Percentiles rank a stretch among this genome's conserved stretches.
These are phyloP conservation scores for Leccinum boreale DNA, from an alignment of 768 basidiomycete species.

Conservation along the genomic window DNA sequence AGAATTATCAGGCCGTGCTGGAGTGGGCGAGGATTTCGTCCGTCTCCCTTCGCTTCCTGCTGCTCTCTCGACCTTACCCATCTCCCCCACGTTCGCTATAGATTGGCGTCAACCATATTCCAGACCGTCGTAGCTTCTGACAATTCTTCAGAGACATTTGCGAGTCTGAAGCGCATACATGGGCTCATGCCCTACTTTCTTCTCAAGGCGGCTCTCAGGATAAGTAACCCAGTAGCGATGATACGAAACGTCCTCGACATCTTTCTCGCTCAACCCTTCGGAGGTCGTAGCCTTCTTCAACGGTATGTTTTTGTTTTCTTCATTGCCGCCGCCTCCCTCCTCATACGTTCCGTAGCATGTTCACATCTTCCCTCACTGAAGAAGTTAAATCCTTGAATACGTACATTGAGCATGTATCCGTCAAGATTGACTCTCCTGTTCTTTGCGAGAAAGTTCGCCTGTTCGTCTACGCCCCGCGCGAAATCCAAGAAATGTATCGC, in stretches of 20 bases:
- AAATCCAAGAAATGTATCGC: conserved; percentile 82
- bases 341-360: conserved; percentile 64
- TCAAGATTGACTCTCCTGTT: conserved; percentile 84
- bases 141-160: conserved; percentile 84
- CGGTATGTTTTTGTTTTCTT: conserved; percentile 43
- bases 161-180: conserved; percentile 87
- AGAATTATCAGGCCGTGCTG: conserved; percentile 82
- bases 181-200: conserved; percentile 98
- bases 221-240: conserved; percentile 96
- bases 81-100: conserved; percentile 29
- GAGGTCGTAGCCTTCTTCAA: conserved; percentile 87
- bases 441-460: conserved; percentile 85
- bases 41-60: conserved; percentile 32
- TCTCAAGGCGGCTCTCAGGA: conserved; percentile 85
- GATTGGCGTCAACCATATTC: conserved; percentile 94
- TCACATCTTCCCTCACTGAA: conserved; percentile 86
- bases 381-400: conserved; percentile 83
- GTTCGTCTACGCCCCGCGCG: conserved; percentile 83
- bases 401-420: conserved; percentile 83
- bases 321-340: not conserved
- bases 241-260: conserved; percentile 89
- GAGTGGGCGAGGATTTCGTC: conserved; percentile 98
- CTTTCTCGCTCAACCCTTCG: conserved; percentile 96
- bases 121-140: conserved; percentile 94
- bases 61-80: conserved; percentile 4